These are phyloP conservation scores for Eruca vesicaria DNA, from an alignment of 441 rosid genomes.

Conservation along the genomic window DNA sequence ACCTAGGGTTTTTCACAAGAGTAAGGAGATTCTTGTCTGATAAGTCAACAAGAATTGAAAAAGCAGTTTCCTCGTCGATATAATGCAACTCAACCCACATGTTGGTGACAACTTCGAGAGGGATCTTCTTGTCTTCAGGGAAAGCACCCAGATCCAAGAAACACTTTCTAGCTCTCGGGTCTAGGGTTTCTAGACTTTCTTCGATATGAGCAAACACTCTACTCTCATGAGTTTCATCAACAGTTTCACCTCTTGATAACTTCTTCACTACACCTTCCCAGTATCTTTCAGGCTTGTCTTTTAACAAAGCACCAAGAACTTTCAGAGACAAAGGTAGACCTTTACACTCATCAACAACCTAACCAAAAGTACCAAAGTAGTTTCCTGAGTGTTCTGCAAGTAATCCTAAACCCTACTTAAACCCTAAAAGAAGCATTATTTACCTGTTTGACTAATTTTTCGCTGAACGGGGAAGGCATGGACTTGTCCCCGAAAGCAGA, in stretches of 20 bases:
- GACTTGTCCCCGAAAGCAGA: slow-evolving; percentile 66
- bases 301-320: slow-evolving; percentile 75
- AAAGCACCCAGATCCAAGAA: slow-evolving; percentile 82
- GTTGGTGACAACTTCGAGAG: slow-evolving; percentile 70
- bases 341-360: slow-evolving; percentile 78
- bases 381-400: too few relatives aligned
- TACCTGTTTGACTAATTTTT: slow-evolving; percentile 72
- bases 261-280: slow-evolving; percentile 66
- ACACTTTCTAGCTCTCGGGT: slow-evolving; percentile 57
- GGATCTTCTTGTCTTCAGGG: slow-evolving; percentile 84
- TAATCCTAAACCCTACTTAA: too few relatives aligned
- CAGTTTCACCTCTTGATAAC: slow-evolving; percentile 67
- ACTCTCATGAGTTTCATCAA: slow-evolving; percentile 61
- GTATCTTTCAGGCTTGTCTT: slow-evolving; percentile 52
- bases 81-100: slow-evolving; percentile 69
- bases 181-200: slow-evolving; percentile 49
- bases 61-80: slow-evolving; percentile 61
- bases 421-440: not conserved
- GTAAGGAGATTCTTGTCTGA: slow-evolving; percentile 73
- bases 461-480: slow-evolving; percentile 48
- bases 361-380: slow-evolving; percentile 4
- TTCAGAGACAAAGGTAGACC: slow-evolving; percentile 86
- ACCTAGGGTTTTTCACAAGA: slow-evolving; percentile 73
- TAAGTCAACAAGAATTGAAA: slow-evolving; percentile 63
- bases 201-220: slow-evolving; percentile 63